Evolutionary conservation across 108 stramenopile genomes (phyloP).

Genomic region (Skeletonema menzelii): DNA sequence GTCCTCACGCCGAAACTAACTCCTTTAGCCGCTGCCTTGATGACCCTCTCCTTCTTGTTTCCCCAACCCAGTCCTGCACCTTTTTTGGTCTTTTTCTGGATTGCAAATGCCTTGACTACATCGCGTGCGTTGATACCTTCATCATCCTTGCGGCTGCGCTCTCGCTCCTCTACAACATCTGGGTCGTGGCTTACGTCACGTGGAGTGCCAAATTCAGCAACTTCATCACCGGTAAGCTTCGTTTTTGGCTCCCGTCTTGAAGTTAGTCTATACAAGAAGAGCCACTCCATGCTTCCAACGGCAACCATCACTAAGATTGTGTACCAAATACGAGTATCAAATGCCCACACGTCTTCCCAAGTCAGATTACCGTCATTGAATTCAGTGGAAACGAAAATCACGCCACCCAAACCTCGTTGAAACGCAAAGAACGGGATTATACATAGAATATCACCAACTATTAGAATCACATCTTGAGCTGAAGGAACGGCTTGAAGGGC

Average conservation of each 20-base stretch:
- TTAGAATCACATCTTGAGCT: constrained; percentile 13
- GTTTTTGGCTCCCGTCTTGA: constrained; percentile 5
- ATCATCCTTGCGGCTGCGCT: constrained; percentile 7
- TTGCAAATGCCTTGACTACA: constrained; percentile 34
- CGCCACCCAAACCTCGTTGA: constrained; percentile 45
- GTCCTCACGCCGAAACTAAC: constrained; percentile 35
- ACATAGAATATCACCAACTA: constrained; percentile 46
- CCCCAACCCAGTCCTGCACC: not conserved
- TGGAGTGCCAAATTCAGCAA: not conserved
- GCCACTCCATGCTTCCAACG: constrained; percentile 41
- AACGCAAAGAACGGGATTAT: constrained; percentile 41
- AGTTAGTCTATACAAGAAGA: constrained; percentile 33
- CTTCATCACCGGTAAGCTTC: too few relatives aligned
- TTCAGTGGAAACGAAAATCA: constrained; percentile 25
- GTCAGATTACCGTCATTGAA: constrained; percentile 29
- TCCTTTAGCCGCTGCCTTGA: constrained; percentile 42
- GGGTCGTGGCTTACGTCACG: constrained; percentile 16
- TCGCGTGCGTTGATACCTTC: constrained; percentile 49
- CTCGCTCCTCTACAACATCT: constrained; percentile 26
- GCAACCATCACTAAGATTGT: constrained; percentile 35
- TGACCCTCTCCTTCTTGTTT: not conserved
- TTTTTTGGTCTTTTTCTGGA: not conserved
- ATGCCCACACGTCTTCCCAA: constrained; percentile 44
- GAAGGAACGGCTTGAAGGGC: constrained; percentile 25
- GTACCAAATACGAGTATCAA: constrained; percentile 42